Percentiles rank a stretch among this genome's conserved stretches.
These are phyloP conservation scores for Iberis pinnata DNA, from an alignment of 345 rosid species.

Conservation along the genomic window DNA sequence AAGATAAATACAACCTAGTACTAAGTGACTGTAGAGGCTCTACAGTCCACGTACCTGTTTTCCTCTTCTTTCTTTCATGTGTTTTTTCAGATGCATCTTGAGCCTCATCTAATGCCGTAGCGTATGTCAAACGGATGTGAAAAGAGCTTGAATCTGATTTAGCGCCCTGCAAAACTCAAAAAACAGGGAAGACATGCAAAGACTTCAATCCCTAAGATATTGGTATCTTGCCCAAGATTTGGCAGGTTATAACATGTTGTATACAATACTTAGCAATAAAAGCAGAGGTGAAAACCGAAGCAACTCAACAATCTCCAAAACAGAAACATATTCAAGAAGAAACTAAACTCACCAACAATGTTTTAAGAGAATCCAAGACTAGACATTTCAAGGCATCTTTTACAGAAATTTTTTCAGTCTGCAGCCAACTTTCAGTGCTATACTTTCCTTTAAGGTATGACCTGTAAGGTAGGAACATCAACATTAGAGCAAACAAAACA, in stretches of 20 bases:
- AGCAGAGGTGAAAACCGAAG: slow-evolving; percentile 8
- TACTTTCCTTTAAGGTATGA: slow-evolving; percentile 50
- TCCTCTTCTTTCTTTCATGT: slow-evolving; percentile 55
- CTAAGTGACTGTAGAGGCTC: background rate
- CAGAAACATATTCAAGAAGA: slow-evolving; percentile 9
- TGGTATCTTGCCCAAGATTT: background rate
- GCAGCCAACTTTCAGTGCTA: slow-evolving; percentile 51
- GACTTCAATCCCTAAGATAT: background rate
- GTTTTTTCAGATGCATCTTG: slow-evolving; percentile 28
- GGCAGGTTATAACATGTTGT: background rate
- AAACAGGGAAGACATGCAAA: slow-evolving; percentile 17
- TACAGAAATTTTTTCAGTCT: slow-evolving; percentile 38
- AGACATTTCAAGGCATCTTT: slow-evolving; percentile 73
- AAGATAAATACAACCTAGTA: background rate
- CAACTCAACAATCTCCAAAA: slow-evolving; percentile 1
- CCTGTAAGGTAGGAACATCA: slow-evolving; percentile 36
- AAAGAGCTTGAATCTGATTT: slow-evolving; percentile 51
- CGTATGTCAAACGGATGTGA: slow-evolving; percentile 63
- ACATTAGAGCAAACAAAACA: background rate
- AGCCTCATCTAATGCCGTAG: slow-evolving; percentile 31
- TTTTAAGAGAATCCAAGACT: slow-evolving; percentile 44
- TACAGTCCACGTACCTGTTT: slow-evolving; percentile 40
- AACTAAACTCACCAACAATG: slow-evolving; percentile 48
- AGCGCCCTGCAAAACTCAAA: slow-evolving; percentile 61
- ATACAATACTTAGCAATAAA: background rate